Percentiles rank a stretch among this genome's conserved stretches.
phyloP scores from a whole-genome alignment of 805 yeast genomes.

The Metschnikowia baotianmanensis region DNA sequence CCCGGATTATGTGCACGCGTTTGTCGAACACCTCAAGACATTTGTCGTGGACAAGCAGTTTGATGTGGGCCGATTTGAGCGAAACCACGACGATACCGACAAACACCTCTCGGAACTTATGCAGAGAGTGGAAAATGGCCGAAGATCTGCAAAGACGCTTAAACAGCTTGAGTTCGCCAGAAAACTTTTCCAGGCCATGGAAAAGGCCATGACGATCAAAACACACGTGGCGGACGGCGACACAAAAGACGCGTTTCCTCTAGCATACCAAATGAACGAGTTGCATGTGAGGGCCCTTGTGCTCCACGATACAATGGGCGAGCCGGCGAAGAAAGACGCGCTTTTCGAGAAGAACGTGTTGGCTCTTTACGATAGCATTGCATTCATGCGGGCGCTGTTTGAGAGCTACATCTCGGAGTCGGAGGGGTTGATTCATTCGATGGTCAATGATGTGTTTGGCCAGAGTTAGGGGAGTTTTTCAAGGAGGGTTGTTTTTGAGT shows the following conservation, averaged over 20 bases:
- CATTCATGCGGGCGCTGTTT: constrained; percentile 1
- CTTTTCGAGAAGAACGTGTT: neutral
- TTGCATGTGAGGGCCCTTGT: constrained; percentile 2
- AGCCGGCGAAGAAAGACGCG: neutral
- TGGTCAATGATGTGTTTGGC: constrained; percentile 1
- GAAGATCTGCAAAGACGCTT: neutral
- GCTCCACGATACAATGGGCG: constrained; percentile 4
- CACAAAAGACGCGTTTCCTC: neutral
- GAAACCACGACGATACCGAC: too few relatives aligned
- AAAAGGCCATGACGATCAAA: constrained; percentile 3
- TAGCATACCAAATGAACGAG: constrained; percentile 3
- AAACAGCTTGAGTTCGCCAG: neutral
- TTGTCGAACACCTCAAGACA: too few relatives aligned
- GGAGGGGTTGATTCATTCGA: neutral
- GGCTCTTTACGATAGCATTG: neutral
- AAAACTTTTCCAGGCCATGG: constrained; percentile 7
- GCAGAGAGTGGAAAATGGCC: neutral
- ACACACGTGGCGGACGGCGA: neutral
- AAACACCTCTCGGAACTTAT: too few relatives aligned
- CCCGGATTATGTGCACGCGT: too few relatives aligned
- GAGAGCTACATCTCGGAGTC: constrained; percentile 4
- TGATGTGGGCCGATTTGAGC: too few relatives aligned
- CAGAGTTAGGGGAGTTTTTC: too few relatives aligned
- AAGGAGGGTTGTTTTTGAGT: too few relatives aligned
- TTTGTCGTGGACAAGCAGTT: too few relatives aligned